Evolutionary conservation across 1,284 basidiomycete genomes (phyloP).

Genomic region (Heterobasidion parviporum): DNA sequence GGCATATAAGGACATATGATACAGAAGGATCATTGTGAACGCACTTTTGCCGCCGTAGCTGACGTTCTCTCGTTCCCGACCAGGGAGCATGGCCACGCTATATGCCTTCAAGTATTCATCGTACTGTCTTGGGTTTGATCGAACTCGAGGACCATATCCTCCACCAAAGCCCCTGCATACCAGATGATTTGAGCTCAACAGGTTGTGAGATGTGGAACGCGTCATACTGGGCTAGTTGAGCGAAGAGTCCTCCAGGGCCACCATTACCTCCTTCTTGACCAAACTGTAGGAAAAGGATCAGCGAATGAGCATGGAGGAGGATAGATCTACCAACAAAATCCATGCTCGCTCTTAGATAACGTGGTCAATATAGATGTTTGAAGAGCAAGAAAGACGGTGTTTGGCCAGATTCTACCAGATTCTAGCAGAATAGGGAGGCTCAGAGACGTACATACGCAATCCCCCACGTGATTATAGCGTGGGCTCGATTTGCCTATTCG

Average conservation of each 20-base stretch:
- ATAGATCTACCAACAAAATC: conserved; percentile 42
- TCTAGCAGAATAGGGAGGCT: no score
- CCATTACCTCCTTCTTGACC: conserved; percentile 40
- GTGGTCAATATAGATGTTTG: neutral
- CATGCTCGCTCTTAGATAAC: conserved; percentile 28
- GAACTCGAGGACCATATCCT: conserved; percentile 35
- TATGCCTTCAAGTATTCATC: conserved; percentile 83
- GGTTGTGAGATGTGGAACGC: neutral
- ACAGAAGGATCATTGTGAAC: conserved; percentile 23
- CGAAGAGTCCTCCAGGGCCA: conserved; percentile 43
- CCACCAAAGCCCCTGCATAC: conserved; percentile 42
- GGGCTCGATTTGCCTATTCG: neutral
- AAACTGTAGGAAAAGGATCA: conserved; percentile 25
- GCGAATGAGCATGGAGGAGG: neutral
- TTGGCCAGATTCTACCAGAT: neutral
- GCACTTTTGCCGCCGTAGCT: conserved; percentile 97
- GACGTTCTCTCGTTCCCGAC: conserved; percentile 76
- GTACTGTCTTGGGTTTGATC: conserved; percentile 50
- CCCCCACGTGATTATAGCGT: conserved; percentile 2
- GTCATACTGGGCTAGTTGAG: conserved; percentile 53
- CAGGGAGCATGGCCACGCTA: conserved; percentile 79
- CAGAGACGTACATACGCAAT: conserved; percentile 5
- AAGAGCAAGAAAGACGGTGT: neutral
- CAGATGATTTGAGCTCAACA: conserved; percentile 4
- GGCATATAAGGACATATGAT: no score